phyloP scores from a whole-genome alignment of 2,329 filamentous ascomycete species.

The Fusarium sp. region DNA sequence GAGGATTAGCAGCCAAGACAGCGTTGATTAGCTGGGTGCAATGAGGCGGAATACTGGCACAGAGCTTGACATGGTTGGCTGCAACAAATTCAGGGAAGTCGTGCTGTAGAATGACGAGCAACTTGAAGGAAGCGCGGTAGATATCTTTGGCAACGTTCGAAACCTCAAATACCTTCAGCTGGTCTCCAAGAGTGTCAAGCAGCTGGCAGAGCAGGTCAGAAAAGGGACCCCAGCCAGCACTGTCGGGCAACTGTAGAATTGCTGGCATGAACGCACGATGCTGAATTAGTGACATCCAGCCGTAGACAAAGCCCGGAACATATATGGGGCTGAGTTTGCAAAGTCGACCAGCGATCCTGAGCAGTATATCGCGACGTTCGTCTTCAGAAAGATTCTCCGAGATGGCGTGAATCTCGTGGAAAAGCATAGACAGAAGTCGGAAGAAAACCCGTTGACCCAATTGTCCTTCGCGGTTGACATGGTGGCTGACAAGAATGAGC shows the following conservation, averaged over 20 bases:
- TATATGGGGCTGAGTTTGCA: slow-evolving; percentile 80
- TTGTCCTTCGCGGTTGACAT: slow-evolving; percentile 81
- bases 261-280: slow-evolving; percentile 88
- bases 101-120: slow-evolving; percentile 88
- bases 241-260: slow-evolving; percentile 76
- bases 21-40: slow-evolving; percentile 91
- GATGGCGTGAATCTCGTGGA: slow-evolving; percentile 78
- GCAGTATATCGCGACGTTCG: slow-evolving; percentile 77
- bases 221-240: slow-evolving; percentile 81
- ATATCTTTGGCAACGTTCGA: slow-evolving; percentile 81
- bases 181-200: slow-evolving; percentile 80
- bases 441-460: slow-evolving; percentile 94
- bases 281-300: slow-evolving; percentile 84
- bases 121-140: slow-evolving; percentile 85
- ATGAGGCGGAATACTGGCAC: slow-evolving; percentile 83
- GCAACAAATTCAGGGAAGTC: slow-evolving; percentile 95
- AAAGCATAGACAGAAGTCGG: slow-evolving; percentile 84
- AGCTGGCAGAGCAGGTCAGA: slow-evolving; percentile 80
- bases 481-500: slow-evolving; percentile 87
- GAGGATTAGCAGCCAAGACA: slow-evolving; percentile 85
- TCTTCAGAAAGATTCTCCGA: slow-evolving; percentile 70
- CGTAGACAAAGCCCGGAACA: slow-evolving; percentile 86
- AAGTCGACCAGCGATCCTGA: slow-evolving; percentile 79
- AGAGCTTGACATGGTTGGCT: slow-evolving; percentile 86
- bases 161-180: slow-evolving; percentile 80